phyloP scores from a whole-genome alignment of 2,329 filamentous ascomycete genomes.

The Eutypella sp. region DNA sequence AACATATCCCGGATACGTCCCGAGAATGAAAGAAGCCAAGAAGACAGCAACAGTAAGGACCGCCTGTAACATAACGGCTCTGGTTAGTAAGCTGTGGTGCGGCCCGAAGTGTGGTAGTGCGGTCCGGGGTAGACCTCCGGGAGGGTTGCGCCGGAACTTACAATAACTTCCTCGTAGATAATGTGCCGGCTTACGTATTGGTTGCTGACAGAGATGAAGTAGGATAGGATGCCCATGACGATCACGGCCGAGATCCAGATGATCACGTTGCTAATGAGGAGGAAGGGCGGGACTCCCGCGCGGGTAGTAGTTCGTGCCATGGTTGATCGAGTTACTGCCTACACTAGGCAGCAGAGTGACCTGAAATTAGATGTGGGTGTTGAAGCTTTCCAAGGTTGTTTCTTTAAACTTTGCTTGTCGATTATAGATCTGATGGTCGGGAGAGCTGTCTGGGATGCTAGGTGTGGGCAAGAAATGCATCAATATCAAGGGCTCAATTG shows the following conservation, averaged over 20 bases:
- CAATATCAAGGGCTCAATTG: too few species aligned
- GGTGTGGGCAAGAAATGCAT: too few species aligned
- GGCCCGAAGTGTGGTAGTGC: background rate
- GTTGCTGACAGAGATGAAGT: slow-evolving; percentile 17
- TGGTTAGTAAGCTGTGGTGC: slow-evolving; percentile 2
- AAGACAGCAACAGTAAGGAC: slow-evolving; percentile 30
- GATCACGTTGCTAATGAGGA: slow-evolving; percentile 21
- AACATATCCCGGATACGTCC: slow-evolving; percentile 17
- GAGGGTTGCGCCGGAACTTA: slow-evolving; percentile 12
- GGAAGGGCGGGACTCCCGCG: slow-evolving; percentile 18
- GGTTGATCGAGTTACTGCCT: background rate
- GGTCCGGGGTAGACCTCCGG: background rate
- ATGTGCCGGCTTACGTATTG: slow-evolving; percentile 16
- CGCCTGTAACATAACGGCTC: slow-evolving; percentile 13
- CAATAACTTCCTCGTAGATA: slow-evolving; percentile 29
- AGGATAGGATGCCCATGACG: slow-evolving; percentile 29
- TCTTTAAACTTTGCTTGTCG: too few species aligned
- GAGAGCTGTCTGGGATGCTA: too few species aligned
- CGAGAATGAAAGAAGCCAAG: slow-evolving; percentile 25
- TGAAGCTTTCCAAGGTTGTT: background rate
- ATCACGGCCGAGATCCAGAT: slow-evolving; percentile 30
- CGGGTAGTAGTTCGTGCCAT: slow-evolving; percentile 12
- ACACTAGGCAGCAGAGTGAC: background rate
- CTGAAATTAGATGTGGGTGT: background rate
- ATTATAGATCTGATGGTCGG: too few species aligned